phyloP scores from a whole-genome alignment of 768 basidiomycete species.

The Amanita rimosa region DNA sequence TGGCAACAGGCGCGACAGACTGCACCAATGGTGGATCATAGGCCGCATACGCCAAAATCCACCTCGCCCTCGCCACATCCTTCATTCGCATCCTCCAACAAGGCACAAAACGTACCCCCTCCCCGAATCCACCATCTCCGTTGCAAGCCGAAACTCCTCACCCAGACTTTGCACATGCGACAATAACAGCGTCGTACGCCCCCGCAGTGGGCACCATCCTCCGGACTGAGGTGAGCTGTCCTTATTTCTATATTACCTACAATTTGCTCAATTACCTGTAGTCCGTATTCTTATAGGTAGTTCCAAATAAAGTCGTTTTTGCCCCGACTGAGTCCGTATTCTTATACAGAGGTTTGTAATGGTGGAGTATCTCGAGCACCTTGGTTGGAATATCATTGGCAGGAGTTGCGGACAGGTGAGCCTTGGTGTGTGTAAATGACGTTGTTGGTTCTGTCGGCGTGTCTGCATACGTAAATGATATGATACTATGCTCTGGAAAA shows the following conservation, averaged over 20 bases:
- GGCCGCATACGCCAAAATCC: conserved; percentile 84
- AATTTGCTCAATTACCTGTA: too few relatives aligned
- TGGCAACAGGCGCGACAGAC: conserved; percentile 31
- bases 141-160: conserved; percentile 76
- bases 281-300: too few relatives aligned
- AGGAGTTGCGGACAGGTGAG: conserved; percentile 43
- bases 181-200: conserved; percentile 76
- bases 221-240: too few relatives aligned
- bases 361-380: conserved; percentile 59
- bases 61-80: conserved; percentile 72
- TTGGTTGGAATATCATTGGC: conserved; percentile 38
- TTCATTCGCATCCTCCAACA: conserved; percentile 89
- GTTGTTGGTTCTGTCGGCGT: conserved; percentile 43
- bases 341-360: conserved; percentile 59
- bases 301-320: too few relatives aligned
- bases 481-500: not conserved
- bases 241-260: too few relatives aligned
- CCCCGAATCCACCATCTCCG: conserved; percentile 77
- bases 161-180: conserved; percentile 67
- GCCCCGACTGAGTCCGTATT: too few relatives aligned
- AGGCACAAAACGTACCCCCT: conserved; percentile 70
- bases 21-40: conserved; percentile 65
- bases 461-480: conserved; percentile 9
- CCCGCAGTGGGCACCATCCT: conserved; percentile 48
- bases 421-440: conserved; percentile 65